A percentile compares a stretch with the other conserved stretches of the same genome.
Conservation (phyloP, 306 rosid species). For the Lathyrus sativus region DNA sequence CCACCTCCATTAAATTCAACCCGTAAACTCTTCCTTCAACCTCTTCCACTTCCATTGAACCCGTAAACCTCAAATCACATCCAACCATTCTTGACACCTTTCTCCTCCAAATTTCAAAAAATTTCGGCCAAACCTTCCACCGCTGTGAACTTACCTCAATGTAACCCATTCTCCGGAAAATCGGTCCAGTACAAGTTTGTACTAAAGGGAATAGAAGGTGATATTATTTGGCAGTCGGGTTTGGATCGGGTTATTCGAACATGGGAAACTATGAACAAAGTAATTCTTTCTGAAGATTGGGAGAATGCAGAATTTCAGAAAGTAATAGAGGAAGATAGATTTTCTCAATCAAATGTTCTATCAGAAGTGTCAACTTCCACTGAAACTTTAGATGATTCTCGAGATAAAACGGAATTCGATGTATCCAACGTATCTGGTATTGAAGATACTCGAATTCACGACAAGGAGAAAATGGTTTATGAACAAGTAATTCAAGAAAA, state of each 20-base stretch:
- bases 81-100: no score
- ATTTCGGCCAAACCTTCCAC: no score
- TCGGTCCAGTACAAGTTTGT: conserved; percentile 75
- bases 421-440: not conserved
- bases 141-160: no score
- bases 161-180: no score
- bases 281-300: conserved; percentile 78
- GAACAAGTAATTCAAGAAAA: conserved; percentile 38
- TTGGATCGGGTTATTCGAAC: conserved; percentile 60
- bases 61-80: no score
- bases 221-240: conserved; percentile 80
- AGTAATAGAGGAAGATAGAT: conserved; percentile 59
- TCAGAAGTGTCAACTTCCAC: conserved; percentile 34
- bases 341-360: conserved; percentile 33
- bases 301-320: conserved; percentile 65
- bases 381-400: conserved; percentile 42
- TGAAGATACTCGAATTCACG: conserved; percentile 29
- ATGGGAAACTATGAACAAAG: conserved; percentile 63
- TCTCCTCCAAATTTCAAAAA: no score
- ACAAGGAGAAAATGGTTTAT: conserved; percentile 29
- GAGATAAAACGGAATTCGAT: conserved; percentile 33
- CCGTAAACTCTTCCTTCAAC: no score
- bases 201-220: conserved; percentile 53
- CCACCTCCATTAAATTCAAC: no score
- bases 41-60: no score